phyloP scores from a whole-genome alignment of 108 stramenopile species.

The Pseudonitzschia multistriata region DNA sequence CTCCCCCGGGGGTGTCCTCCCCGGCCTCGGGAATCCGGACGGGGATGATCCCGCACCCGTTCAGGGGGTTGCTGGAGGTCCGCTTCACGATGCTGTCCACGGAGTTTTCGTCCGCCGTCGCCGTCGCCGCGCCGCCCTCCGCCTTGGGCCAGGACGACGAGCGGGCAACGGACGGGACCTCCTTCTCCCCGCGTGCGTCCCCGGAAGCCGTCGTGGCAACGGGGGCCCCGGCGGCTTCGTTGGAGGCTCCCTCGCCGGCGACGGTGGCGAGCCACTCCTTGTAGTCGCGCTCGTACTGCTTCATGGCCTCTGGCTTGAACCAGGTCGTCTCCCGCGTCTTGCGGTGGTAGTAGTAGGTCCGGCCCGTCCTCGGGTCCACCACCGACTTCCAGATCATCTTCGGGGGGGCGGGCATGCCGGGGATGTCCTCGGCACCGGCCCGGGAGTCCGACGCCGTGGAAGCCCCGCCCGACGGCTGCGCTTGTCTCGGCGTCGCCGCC shows the following conservation, averaged over 20 bases:
- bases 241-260: neutral
- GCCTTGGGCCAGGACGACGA: constrained; percentile 8
- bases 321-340: constrained; percentile 68
- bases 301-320: constrained; percentile 58
- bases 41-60: neutral
- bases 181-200: constrained; percentile 2
- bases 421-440: neutral
- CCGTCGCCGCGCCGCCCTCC: neutral
- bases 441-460: neutral
- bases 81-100: neutral
- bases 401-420: constrained; percentile 10
- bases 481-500: neutral
- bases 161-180: neutral
- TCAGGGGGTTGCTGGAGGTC: neutral
- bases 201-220: neutral
- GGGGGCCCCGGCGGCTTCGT: neutral
- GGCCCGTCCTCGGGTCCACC: constrained; percentile 50
- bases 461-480: neutral
- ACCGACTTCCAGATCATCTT: constrained; percentile 59
- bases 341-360: constrained; percentile 70
- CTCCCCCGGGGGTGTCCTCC: no score
- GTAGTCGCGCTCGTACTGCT: constrained; percentile 10
- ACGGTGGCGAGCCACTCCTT: constrained; percentile 25
- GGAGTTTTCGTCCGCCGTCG: no score
- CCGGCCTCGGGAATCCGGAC: neutral